phyloP scores from a whole-genome alignment of 352 stramenopile genomes.

The Blastocystis sp. region DNA sequence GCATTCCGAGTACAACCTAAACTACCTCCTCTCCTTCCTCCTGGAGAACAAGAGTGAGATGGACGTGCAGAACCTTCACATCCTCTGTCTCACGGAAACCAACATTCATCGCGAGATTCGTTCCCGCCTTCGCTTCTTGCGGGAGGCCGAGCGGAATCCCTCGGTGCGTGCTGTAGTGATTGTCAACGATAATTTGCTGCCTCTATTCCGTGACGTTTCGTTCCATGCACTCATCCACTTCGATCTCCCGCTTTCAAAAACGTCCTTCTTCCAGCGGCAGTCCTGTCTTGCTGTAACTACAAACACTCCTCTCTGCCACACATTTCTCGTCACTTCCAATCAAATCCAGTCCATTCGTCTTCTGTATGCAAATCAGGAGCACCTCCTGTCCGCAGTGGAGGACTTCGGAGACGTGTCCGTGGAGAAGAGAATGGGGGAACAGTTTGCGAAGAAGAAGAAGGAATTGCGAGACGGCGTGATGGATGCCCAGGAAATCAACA shows the following conservation, averaged over 20 bases:
- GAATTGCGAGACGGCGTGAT: neutral
- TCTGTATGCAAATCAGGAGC: neutral
- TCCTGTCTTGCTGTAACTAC: neutral
- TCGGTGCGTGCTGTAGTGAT: slow-evolving; percentile 5
- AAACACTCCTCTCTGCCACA: neutral
- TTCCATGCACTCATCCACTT: neutral
- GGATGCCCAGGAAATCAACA: neutral
- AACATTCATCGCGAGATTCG: slow-evolving; percentile 42
- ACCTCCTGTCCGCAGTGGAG: too few relatives aligned
- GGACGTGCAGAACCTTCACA: neutral
- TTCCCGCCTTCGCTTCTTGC: slow-evolving; percentile 15
- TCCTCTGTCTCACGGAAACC: slow-evolving; percentile 34
- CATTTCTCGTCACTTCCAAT: slow-evolving; percentile 2
- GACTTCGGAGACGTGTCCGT: neutral
- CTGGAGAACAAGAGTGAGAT: neutral
- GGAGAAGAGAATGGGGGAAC: neutral
- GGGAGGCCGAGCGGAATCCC: neutral
- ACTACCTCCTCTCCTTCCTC: slow-evolving; percentile 29
- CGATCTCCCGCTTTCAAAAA: slow-evolving; percentile 44
- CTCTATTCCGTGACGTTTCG: neutral
- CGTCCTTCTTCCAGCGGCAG: neutral
- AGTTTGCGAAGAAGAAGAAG: neutral
- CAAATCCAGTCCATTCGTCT: slow-evolving; percentile 6
- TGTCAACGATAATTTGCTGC: slow-evolving; percentile 36
- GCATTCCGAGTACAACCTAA: slow-evolving; percentile 47